Percentiles rank a stretch among this genome's conserved stretches.
phyloP scores from a whole-genome alignment of 495 filamentous ascomycete genomes.

The Penicillium desertorum region DNA sequence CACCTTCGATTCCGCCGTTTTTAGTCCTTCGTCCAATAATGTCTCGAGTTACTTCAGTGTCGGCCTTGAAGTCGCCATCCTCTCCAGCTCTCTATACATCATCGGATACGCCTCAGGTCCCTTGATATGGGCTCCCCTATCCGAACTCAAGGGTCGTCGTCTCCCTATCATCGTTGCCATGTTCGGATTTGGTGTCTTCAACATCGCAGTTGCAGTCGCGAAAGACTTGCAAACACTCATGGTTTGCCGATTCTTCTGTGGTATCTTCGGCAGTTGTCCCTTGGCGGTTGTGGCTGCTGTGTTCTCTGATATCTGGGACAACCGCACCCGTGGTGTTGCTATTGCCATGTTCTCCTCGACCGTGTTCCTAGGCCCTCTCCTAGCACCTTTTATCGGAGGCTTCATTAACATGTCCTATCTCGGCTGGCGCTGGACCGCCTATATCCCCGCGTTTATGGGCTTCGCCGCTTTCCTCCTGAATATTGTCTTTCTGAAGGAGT shows the following conservation, averaged over 20 bases:
- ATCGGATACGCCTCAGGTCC: constrained; percentile 61
- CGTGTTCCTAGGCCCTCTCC: constrained; percentile 79
- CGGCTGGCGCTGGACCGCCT: constrained; percentile 90
- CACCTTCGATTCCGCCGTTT: constrained; percentile 41
- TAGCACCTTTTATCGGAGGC: constrained; percentile 85
- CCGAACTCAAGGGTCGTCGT: constrained; percentile 60
- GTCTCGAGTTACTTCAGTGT: constrained; percentile 47
- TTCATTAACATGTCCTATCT: constrained; percentile 56
- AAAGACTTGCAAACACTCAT: constrained; percentile 68
- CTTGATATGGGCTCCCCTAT: constrained; percentile 64
- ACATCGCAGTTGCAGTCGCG: constrained; percentile 56
- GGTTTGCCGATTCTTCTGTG: constrained; percentile 66
- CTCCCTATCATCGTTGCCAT: constrained; percentile 56
- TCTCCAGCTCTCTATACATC: constrained; percentile 60
- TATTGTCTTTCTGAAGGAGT: constrained; percentile 75
- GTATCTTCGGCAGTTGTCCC: constrained; percentile 66
- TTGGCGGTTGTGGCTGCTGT: constrained; percentile 84
- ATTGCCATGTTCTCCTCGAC: constrained; percentile 77
- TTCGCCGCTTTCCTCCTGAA: constrained; percentile 66
- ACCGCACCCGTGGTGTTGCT: constrained; percentile 66
- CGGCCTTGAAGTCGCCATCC: constrained; percentile 48
- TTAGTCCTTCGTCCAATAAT: constrained; percentile 26
- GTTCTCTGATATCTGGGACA: constrained; percentile 87
- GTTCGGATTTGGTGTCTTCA: constrained; percentile 54
- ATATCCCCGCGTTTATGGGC: constrained; percentile 74